These are phyloP conservation scores for Kwoniella europaea DNA, from an alignment of 768 basidiomycete genomes.

Conservation along the genomic window DNA sequence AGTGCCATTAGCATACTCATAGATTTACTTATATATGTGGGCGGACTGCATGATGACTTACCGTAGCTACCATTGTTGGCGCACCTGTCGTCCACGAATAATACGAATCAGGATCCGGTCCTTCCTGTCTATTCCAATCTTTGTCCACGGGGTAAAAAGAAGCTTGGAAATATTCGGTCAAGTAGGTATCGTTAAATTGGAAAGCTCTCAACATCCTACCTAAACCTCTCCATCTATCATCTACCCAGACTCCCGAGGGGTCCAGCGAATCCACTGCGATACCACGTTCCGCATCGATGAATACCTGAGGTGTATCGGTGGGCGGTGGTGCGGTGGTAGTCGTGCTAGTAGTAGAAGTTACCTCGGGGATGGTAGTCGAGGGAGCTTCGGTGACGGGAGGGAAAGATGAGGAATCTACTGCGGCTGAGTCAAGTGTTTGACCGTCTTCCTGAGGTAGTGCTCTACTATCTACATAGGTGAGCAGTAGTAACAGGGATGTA, in stretches of 20 bases:
- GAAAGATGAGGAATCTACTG: too few relatives aligned
- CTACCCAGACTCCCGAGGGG: neutral
- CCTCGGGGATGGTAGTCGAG: neutral
- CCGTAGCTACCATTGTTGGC: neutral
- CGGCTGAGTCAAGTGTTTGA: too few relatives aligned
- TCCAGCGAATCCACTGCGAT: neutral
- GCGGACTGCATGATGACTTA: neutral
- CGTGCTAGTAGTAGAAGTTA: neutral
- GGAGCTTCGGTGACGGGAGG: neutral
- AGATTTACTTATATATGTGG: too few relatives aligned
- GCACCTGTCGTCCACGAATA: neutral
- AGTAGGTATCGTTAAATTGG: neutral
- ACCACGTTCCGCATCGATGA: neutral
- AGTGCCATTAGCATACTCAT: neutral
- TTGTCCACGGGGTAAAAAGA: neutral
- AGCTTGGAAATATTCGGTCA: neutral
- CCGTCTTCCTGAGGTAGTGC: too few relatives aligned
- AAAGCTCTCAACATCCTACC: neutral
- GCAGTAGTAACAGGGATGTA: too few relatives aligned
- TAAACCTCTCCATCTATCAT: neutral
- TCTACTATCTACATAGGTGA: too few relatives aligned
- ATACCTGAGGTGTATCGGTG: neutral
- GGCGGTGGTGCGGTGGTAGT: neutral
- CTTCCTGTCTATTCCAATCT: neutral
- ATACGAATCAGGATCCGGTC: neutral